phyloP scores from a whole-genome alignment of 768 basidiomycete species.

The Rhodotorula babjevae region DNA sequence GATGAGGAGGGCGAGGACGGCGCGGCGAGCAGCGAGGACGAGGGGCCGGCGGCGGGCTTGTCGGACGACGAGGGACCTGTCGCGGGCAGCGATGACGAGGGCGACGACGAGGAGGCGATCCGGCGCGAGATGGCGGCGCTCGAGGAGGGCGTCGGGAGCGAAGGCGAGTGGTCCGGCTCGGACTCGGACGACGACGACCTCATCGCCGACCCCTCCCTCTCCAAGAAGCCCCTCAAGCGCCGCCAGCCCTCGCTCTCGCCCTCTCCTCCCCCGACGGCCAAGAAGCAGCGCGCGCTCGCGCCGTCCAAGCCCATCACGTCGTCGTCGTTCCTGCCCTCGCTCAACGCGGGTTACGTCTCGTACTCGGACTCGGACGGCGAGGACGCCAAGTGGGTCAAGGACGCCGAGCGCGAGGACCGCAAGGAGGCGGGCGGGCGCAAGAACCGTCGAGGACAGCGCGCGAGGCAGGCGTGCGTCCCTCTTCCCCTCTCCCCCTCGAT shows the following conservation, averaged over 20 bases:
- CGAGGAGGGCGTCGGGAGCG: constrained; percentile 21
- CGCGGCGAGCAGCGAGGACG: constrained; percentile 19
- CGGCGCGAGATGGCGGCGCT: constrained; percentile 20
- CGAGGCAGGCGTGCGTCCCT: constrained; percentile 78
- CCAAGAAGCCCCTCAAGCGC: constrained; percentile 4
- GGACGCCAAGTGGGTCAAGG: constrained; percentile 67
- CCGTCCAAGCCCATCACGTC: constrained; percentile 49
- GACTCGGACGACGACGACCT: constrained; percentile 29
- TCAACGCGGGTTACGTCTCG: constrained; percentile 75
- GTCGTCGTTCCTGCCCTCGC: constrained; percentile 75
- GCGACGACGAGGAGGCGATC: constrained; percentile 34
- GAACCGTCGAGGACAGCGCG: constrained; percentile 87
- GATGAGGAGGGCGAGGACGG: constrained; percentile 7
- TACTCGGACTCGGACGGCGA: constrained; percentile 69
- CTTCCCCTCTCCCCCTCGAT: not conserved
- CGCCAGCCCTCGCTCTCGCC: constrained; percentile 21
- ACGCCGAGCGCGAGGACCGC: constrained; percentile 53
- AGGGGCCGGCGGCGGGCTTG: constrained; percentile 11
- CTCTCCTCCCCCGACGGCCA: constrained; percentile 1
- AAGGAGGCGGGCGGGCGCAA: constrained; percentile 56
- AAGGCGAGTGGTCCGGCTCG: constrained; percentile 24
- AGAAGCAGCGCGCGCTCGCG: constrained; percentile 1
- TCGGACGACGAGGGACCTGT: not conserved
- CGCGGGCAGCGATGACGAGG: constrained; percentile 1
- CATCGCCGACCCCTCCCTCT: constrained; percentile 1